These are phyloP conservation scores for Ramalina peruviana DNA, from an alignment of 495 filamentous ascomycete genomes.

Conservation along the genomic window DNA sequence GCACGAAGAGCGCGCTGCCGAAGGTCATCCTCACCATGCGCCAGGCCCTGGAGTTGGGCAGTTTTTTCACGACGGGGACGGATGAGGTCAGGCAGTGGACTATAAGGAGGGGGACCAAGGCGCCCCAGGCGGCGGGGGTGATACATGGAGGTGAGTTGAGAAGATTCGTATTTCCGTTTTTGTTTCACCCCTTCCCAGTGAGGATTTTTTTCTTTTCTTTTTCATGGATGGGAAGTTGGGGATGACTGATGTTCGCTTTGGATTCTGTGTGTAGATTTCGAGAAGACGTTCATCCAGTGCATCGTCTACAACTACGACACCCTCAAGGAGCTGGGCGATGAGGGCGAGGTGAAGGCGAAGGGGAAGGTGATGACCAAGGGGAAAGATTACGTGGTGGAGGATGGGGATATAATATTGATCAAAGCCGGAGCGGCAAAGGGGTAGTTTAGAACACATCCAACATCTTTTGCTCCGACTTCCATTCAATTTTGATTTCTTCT, in stretches of 20 bases:
- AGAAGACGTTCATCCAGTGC: slow-evolving; percentile 98
- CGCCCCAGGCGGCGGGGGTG: slow-evolving; percentile 90
- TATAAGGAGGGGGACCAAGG: slow-evolving; percentile 90
- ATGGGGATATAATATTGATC: slow-evolving; percentile 58
- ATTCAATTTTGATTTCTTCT: too few species aligned
- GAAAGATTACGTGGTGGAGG: slow-evolving; percentile 84
- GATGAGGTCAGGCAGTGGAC: slow-evolving; percentile 99
- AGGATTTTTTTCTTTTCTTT: too few species aligned
- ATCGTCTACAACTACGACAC: slow-evolving; percentile 68
- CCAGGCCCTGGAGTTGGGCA: slow-evolving; percentile 70
- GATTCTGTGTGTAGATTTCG: slow-evolving; percentile 50
- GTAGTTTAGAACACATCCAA: not conserved
- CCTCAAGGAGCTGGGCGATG: slow-evolving; percentile 56
- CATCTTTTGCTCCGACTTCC: too few species aligned
- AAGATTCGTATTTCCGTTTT: not conserved
- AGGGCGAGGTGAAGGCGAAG: slow-evolving; percentile 74
- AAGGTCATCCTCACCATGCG: slow-evolving; percentile 95
- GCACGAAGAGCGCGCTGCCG: slow-evolving; percentile 76
- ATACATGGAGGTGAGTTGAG: slow-evolving; percentile 55
- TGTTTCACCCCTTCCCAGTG: not conserved
- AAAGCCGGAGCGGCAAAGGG: slow-evolving; percentile 90
- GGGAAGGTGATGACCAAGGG: slow-evolving; percentile 98
- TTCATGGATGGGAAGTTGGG: too few species aligned
- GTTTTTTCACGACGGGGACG: slow-evolving; percentile 94
- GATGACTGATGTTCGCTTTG: too few species aligned